Evolutionary conservation across 2,329 filamentous ascomycete genomes (phyloP), one percentile per base, ranked within the genome.

Genomic region (Ophiocordyceps australis): DNA sequence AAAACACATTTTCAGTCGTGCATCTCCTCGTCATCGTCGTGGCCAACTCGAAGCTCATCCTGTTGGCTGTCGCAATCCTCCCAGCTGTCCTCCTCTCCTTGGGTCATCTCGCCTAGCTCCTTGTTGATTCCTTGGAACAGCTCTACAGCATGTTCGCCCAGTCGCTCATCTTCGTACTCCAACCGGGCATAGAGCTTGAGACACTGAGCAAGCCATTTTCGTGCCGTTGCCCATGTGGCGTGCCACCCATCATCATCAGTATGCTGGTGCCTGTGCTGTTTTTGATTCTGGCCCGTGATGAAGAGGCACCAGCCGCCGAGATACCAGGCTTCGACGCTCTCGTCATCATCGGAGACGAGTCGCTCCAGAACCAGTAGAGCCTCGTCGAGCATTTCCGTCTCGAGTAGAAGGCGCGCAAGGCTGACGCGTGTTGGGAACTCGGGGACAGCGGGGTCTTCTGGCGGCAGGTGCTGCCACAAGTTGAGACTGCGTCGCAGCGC

Each of bases 271-370:
- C 53, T 38, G 52, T 44, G 28, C 20, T 42, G 38, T 18, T 50
- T 47, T 40, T 69, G 56, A 58, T 75, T 79, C 46, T 79, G 67
- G 9, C 77, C 79, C 33, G 78, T 58, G 30, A 93, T 65, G 45
- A 82, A 81, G 37, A 91, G 62, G 39, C 82, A 85, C 80, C 86
- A 95, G 4, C 89, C 91, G 22, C 89, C 89, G 5, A 98, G 62
- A 53, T 98, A 98, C 83, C 85, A 94, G 12, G 81, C 78, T 52
- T 98, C 89, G 13, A 98, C 79, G 47, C 86, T 93, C 43, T 78
- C 66, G 45, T 98, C 91, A 37, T 98, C 86, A 46, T 98, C 89
- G 19, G 67, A 60, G 20, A 92, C 70, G 27, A 98, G 57, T 28
- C 81, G 62, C 45, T 93, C 81, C 28, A 94, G 57, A 4, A 95